Base-by-base conservation (phyloP, 371 early-diverging fungal genomes). In the Lichtheimia hyalospora region DNA sequence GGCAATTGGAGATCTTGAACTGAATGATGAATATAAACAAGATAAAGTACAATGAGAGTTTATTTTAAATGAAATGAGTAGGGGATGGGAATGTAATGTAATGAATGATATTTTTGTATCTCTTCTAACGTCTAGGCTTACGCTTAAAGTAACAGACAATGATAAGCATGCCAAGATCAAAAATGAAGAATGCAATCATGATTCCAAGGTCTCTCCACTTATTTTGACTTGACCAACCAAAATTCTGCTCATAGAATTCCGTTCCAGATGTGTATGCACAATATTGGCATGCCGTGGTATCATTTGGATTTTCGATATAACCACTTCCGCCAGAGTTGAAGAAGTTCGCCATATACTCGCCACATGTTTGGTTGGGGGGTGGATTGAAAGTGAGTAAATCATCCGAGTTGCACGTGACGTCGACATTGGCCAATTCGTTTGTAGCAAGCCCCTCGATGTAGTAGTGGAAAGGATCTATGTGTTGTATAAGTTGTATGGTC, bases 171-270 rank as follows among this genome's bases (percentile, higher is more conserved):
- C 55, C 5, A 14, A 82, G 54, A 61, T 87, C 85, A 63, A 82
- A 83, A n/a, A 60, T 58, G 14, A 71, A 57, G 63, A 79, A 87
- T 0, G 71, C 49, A 16, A 91, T 54, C n/a, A 67, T 42, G 49
- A 89, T 83, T 10, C 83, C 83, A 54, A 86, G 69, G 71, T 89
- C 87, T 57, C 88, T 79, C 86, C 87, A 91, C 39, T 86, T 77
- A 64, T 89, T 67, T 5, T 5, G 66, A 57, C 71, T 84, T 49
- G 60, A 52, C 68, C 68, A 67, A 3, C 46, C 56, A 24, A 46
- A 67, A 15, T 18, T 57, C 6, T 40, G 23, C 5, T 49, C 48
- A 49, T 69, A 82, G 58, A 74, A 87, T 49, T 85, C 82, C 41
- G 86, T 75, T 10, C 88, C 89, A 3, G 64, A 60, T 7, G 24